Percentiles rank a stretch among this genome's conserved stretches.
Evolutionary conservation across 2,329 filamentous ascomycete species (phyloP).

Genomic region (Penicillium sp.): DNA sequence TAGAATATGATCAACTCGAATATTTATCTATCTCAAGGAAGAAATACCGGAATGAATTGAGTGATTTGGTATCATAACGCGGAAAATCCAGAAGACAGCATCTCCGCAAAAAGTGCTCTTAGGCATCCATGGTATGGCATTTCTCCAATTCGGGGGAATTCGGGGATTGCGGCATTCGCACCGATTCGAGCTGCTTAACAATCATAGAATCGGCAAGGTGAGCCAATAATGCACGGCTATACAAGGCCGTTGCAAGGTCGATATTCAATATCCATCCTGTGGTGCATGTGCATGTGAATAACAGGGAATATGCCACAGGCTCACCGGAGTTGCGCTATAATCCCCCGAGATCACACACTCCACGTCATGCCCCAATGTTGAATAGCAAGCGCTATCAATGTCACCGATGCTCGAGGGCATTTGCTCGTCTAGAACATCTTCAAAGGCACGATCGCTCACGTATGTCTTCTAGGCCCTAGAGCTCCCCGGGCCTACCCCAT

Average conservation of each 20-base stretch:
- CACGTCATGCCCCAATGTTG: constrained; percentile 5
- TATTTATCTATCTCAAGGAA: neutral
- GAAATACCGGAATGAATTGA: neutral
- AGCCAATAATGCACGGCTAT: neutral
- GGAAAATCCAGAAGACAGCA: too few species aligned
- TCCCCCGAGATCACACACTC: neutral
- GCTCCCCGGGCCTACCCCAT: too few species aligned
- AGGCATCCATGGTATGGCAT: neutral
- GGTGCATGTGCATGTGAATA: neutral
- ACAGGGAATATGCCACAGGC: neutral
- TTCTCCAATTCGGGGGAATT: neutral
- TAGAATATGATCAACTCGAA: neutral
- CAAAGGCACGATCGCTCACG: constrained; percentile 32
- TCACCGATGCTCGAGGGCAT: constrained; percentile 24
- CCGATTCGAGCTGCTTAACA: neutral
- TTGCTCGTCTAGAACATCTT: constrained; percentile 30
- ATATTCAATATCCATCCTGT: neutral
- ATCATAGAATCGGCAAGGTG: neutral
- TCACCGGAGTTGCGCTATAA: neutral
- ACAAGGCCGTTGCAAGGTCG: neutral
- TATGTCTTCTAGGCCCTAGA: constrained; percentile 11
- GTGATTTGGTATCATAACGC: neutral
- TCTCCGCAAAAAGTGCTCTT: neutral
- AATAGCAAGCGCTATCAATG: constrained; percentile 24
- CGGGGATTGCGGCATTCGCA: neutral